phyloP scores from a whole-genome alignment of 1,284 basidiomycete species.

The Ceratobasidium sp. region DNA sequence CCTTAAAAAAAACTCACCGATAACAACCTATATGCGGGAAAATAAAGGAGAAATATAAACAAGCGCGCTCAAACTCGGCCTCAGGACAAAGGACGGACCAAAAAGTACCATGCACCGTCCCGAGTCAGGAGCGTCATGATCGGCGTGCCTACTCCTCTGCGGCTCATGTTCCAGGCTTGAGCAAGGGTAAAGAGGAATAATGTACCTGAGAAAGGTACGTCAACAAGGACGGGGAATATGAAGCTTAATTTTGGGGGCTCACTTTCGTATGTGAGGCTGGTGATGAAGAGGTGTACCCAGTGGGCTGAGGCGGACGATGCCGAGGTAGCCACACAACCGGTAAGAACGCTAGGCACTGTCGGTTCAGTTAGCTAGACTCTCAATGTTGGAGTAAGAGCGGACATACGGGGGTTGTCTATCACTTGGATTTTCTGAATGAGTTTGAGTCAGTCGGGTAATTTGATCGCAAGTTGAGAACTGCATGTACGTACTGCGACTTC shows the following conservation, averaged over 20 bases:
- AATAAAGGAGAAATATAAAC: neutral
- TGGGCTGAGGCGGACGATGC: neutral
- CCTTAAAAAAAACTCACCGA: conserved; percentile 11
- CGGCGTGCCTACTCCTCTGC: conserved; percentile 7
- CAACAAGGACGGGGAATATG: too few relatives aligned
- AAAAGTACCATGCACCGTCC: conserved; percentile 39
- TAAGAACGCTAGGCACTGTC: conserved; percentile 27
- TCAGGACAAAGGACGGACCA: conserved; percentile 14
- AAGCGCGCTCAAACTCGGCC: neutral
- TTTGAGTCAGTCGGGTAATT: neutral
- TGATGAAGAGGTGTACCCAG: conserved; percentile 7
- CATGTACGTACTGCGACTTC: neutral
- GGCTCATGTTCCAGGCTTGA: conserved; percentile 8
- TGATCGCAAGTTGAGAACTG: neutral
- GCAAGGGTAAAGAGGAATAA: conserved; percentile 19
- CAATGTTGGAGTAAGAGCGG: neutral
- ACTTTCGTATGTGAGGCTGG: conserved; percentile 29
- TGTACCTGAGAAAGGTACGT: neutral
- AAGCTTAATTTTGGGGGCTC: neutral
- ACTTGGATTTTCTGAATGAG: neutral
- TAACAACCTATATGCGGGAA: conserved; percentile 17
- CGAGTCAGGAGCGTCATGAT: conserved; percentile 29
- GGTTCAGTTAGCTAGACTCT: neutral
- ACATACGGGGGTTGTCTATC: conserved; percentile 33
- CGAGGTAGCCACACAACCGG: conserved; percentile 20